A percentile compares a stretch with the other conserved stretches of the same genome.
These are phyloP conservation scores for Talaromyces liani DNA, from an alignment of 495 filamentous ascomycete species.

Conservation along the genomic window DNA sequence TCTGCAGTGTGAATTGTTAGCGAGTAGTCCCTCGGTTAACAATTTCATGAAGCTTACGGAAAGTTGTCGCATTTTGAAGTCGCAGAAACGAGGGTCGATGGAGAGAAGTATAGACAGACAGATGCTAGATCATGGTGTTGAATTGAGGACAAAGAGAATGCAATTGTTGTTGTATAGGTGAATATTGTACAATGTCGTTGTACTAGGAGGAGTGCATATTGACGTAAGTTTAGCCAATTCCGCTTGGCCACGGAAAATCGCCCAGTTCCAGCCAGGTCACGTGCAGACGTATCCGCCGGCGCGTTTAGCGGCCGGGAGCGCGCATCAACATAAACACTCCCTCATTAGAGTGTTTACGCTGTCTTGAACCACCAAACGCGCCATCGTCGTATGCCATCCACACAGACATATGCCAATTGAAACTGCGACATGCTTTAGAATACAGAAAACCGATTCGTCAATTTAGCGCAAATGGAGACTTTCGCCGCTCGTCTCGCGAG, in stretches of 20 bases:
- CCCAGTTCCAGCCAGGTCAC: neutral
- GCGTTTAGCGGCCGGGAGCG: slow-evolving; percentile 1
- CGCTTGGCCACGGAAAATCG: neutral
- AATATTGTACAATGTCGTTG: neutral
- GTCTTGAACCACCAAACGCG: neutral
- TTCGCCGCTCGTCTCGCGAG: slow-evolving; percentile 67
- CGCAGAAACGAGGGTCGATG: neutral
- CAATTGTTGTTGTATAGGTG: neutral
- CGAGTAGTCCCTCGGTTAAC: neutral
- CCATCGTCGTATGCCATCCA: neutral
- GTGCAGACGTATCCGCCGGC: neutral
- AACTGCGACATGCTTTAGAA: neutral
- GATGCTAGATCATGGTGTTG: neutral
- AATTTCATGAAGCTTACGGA: neutral
- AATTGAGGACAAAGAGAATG: neutral
- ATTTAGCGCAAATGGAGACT: slow-evolving; percentile 40
- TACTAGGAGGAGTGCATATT: neutral
- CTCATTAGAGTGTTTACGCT: neutral
- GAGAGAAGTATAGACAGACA: neutral
- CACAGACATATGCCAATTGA: neutral
- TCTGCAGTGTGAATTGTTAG: neutral
- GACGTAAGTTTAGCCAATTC: slow-evolving; percentile 7
- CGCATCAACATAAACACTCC: neutral
- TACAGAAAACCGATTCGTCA: neutral
- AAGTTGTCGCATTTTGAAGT: slow-evolving; percentile 7